phyloP scores from a whole-genome alignment of 306 rosid genomes.

The Medicago arabica region DNA sequence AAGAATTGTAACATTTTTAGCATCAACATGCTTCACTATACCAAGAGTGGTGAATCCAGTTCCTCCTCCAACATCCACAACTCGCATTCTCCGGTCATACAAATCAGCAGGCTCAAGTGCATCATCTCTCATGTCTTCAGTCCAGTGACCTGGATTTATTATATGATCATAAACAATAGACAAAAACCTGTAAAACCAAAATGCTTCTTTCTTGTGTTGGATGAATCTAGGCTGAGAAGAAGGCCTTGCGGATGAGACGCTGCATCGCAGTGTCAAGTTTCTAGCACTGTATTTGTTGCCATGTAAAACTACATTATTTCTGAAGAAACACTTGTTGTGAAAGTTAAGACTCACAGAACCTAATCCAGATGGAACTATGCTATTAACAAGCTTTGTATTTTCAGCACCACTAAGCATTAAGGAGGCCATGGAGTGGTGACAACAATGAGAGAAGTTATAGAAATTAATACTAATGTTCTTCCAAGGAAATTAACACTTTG shows the following conservation, averaged over 20 bases:
- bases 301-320: constrained; percentile 37
- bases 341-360: constrained; percentile 53
- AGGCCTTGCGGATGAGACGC: constrained; percentile 64
- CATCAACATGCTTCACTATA: constrained; percentile 86
- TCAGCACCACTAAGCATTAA: constrained; percentile 57
- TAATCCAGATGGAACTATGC: constrained; percentile 51
- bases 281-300: constrained; percentile 36
- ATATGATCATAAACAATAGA: constrained; percentile 80
- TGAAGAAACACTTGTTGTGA: constrained; percentile 41
- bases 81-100: constrained; percentile 61
- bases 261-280: constrained; percentile 34
- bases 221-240: constrained; percentile 82
- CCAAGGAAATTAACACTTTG: neutral
- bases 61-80: constrained; percentile 90
- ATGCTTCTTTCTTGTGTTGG: constrained; percentile 84
- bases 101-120: constrained; percentile 86
- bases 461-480: neutral
- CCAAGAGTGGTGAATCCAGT: constrained; percentile 89
- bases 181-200: constrained; percentile 83
- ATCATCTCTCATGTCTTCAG: constrained; percentile 91
- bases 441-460: neutral
- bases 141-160: constrained; percentile 90
- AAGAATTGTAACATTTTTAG: constrained; percentile 81
- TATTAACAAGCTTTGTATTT: constrained; percentile 55
- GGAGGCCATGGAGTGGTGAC: constrained; percentile 46